Percentiles rank a stretch among this genome's conserved stretches.
Evolutionary conservation across 73 alveolate genomes (phyloP).

Genomic region (Strombidium stylifer): DNA sequence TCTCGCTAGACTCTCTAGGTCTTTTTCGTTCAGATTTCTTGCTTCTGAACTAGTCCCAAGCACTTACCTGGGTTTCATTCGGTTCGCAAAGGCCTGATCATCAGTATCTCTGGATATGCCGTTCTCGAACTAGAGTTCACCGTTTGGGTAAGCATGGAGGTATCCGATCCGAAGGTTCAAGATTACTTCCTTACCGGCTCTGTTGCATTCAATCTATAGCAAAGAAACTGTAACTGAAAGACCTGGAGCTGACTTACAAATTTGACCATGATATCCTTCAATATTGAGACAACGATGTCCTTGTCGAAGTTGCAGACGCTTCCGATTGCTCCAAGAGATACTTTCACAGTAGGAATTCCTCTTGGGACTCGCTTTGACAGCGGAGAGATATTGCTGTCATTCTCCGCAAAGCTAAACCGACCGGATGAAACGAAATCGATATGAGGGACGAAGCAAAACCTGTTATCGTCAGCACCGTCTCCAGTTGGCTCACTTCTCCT

Average conservation of each 20-base stretch:
- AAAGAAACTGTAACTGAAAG: not conserved
- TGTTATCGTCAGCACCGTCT: not conserved
- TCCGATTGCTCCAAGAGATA: conserved; percentile 34
- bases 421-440: conserved; percentile 32
- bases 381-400: conserved; percentile 24
- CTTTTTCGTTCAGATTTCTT: too few species aligned
- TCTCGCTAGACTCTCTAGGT: too few species aligned
- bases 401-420: conserved; percentile 17
- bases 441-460: conserved; percentile 6
- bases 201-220: conserved; percentile 7
- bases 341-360: conserved; percentile 11
- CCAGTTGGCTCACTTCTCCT: too few species aligned
- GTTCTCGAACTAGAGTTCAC: conserved; percentile 23
- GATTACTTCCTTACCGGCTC: conserved; percentile 1
- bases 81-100: too few species aligned
- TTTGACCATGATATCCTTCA: conserved; percentile 10
- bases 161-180: conserved; percentile 14
- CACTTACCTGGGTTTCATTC: too few species aligned
- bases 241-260: not conserved
- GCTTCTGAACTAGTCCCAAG: too few species aligned
- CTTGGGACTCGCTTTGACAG: not conserved
- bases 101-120: too few species aligned
- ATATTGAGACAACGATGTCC: conserved; percentile 15
- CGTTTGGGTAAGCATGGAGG: conserved; percentile 26
- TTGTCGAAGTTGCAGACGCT: conserved; percentile 12